Evolutionary conservation across 805 yeast genomes (phyloP).

Genomic region (Sungouiella blattae): DNA sequence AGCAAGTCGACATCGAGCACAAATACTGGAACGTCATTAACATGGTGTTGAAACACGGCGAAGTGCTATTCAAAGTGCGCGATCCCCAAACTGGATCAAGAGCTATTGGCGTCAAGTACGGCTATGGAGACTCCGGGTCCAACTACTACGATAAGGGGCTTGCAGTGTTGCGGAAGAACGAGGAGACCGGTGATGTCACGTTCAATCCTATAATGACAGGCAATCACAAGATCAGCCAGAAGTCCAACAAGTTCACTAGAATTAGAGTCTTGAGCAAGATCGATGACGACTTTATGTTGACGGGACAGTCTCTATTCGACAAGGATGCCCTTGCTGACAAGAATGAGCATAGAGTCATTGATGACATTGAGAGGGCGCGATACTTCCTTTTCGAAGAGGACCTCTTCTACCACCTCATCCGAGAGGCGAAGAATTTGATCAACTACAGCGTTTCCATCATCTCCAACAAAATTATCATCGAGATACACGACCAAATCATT

Average conservation of each 20-base stretch:
- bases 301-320: conserved; percentile 52
- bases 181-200: conserved; percentile 27
- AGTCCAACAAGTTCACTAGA: conserved; percentile 47
- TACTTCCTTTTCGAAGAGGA: conserved; percentile 85
- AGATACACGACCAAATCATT: conserved; percentile 60
- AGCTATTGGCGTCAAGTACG: conserved; percentile 79
- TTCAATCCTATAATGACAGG: conserved; percentile 30
- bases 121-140: conserved; percentile 90
- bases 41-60: conserved; percentile 45
- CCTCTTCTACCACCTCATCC: conserved; percentile 68
- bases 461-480: conserved; percentile 60
- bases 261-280: conserved; percentile 57
- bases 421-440: conserved; percentile 69
- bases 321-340: conserved; percentile 7
- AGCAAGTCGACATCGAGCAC: conserved; percentile 58
- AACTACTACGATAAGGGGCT: conserved; percentile 69
- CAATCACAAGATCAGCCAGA: conserved; percentile 27
- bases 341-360: conserved; percentile 29
- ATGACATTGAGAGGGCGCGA: conserved; percentile 63
- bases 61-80: conserved; percentile 64
- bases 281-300: conserved; percentile 50
- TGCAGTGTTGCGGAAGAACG: conserved; percentile 60
- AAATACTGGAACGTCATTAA: conserved; percentile 61
- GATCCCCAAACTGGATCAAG: conserved; percentile 46
- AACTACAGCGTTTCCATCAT: conserved; percentile 68